Base-by-base conservation (phyloP, 306 rosid species). In the Prunus kanzakura region DNA sequence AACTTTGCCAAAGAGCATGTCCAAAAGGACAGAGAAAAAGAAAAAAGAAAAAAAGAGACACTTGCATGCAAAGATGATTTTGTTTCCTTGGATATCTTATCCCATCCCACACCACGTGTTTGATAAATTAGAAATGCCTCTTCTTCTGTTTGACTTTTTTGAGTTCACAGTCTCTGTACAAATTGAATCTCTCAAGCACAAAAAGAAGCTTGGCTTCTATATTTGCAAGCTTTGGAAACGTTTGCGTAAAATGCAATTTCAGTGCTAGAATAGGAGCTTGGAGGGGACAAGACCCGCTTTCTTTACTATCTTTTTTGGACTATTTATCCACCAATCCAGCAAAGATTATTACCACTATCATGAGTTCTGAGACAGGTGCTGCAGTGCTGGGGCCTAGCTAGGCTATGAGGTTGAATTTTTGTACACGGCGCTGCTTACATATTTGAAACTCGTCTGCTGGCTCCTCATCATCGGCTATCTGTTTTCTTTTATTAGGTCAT, bases 81-180 rank as follows among this genome's bases (percentile, higher is more conserved):
- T 81, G 86, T 88, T 88, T 86, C 84, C 76, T 83, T 81, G 88
- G 88, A 88, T 88, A 7, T 18, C 58, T 10, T 18, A 18, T 18
- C 58, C 72, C 89, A 81, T 18, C 58, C 72, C 89, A 81, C 82
- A 67, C 76, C 74, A 54, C 69, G 55, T 52, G 65, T 73, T 78
- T 27, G 46, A 67, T 56, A 19, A 38, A 38, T 6, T 38, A 8
- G 4, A 25, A n/a, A 60, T 11, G 72, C 49, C 45, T 27, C 58
- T 19, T 27, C 69, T 23, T 73, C 25, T 16, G 45, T 45, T 80
- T 80, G 84, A 82, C 87, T 78, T 80, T 27, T 64, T 56, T 62
- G 47, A 16, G 62, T 71, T 55, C 38, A 64, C 47, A 64, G 4
- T 62, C 66, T 62, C 47, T 29, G 73, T 52, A 69, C 16, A 22